Conservation (phyloP, 257 asterid genomes). For the Handroanthus guayacan region DNA sequence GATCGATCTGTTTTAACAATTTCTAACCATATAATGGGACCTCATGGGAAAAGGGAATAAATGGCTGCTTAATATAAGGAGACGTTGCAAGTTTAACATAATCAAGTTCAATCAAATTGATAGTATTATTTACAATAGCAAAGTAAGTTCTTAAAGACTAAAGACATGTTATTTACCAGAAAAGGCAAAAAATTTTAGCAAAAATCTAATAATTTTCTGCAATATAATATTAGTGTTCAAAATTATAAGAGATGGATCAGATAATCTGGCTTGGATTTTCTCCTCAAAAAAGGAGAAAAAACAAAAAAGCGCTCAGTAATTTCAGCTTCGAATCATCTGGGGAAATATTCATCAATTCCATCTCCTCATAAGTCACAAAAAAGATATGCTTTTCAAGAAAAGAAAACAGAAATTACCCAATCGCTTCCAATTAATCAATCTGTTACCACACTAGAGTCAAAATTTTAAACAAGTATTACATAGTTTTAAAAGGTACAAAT, state of each 20-base stretch:
- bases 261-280: conserved; percentile 71
- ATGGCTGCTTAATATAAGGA: too few species aligned
- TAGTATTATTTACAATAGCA: too few species aligned
- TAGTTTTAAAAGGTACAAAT: too few species aligned
- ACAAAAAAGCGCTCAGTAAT: conserved; percentile 69
- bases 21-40: too few species aligned
- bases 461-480: too few species aligned
- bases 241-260: conserved; percentile 59
- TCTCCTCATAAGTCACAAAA: conserved; percentile 27
- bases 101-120: conserved; percentile 65
- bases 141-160: background rate
- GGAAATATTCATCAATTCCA: conserved; percentile 82
- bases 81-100: conserved; percentile 59
- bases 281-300: conserved; percentile 42
- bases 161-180: background rate
- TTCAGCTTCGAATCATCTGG: conserved; percentile 94
- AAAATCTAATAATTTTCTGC: background rate
- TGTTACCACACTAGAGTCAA: too few species aligned
- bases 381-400: too few species aligned
- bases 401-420: too few species aligned
- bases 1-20: too few species aligned
- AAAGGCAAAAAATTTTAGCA: background rate
- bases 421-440: too few species aligned
- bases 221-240: background rate
- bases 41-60: too few species aligned